Base-by-base conservation (phyloP, 257 asterid genomes). In the Penstemon eatonii region DNA sequence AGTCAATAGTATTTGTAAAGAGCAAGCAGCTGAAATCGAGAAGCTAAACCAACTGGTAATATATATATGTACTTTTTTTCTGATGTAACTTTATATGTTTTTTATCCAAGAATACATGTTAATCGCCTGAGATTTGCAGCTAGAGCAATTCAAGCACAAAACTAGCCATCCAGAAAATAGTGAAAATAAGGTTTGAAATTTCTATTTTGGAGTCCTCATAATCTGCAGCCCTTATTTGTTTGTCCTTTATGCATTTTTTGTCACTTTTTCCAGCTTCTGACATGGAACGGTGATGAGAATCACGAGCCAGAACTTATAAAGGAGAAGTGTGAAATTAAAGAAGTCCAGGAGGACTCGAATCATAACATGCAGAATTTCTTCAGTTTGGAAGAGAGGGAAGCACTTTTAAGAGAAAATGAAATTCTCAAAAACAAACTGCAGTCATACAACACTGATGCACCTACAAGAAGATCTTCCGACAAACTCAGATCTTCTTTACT, bases 1-100 rank as follows among this genome's bases (percentile, higher is more conserved):
- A 63, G 96, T 94, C 67, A 85, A 84, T 73, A 73, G 42, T 42
- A 65, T 85, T 38, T 94, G 99, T 65, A 72, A 77, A 78, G 92
- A 91, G 40, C 99, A 94, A 81, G 93, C 86, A 65, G 83, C 88
- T 46, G 83, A 82, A 81, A 89, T 94, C 52, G 89, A 91, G 78
- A 79, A 73, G 73, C 83, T 94, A 64, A 89, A 78, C 76, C 82
- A 84, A 75, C 83, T 50, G 97, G 97, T 93, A 70, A 60, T 52
- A 13, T 3, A 36, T 12, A 42, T 25, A 25, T 25, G 33, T 25
- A 37, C 44, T 43, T 66, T 54, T 65, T 0, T 33, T 52, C 54
- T 64, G 51, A 63, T 65, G 63, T n/a, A 70, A 50, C 18, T 41
- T 39, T 12, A 18, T 63, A n/a, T 41, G 10, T 46, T 68, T 39